Conservation (phyloP, 441 rosid genomes). For the Erodium texanum region DNA sequence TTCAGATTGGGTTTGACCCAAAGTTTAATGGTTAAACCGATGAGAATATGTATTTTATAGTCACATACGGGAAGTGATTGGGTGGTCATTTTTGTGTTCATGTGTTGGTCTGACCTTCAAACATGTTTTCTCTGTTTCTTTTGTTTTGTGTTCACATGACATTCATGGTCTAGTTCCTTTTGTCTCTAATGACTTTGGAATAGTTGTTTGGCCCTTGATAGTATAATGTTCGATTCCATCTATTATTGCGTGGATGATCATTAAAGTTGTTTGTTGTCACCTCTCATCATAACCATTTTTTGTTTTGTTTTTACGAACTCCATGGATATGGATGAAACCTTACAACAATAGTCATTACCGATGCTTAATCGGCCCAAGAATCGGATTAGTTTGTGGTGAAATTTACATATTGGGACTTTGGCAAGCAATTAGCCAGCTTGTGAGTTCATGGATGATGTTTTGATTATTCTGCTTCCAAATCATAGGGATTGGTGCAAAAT, state of each 20-base stretch:
- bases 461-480: not conserved
- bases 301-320: conserved; percentile 36
- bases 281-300: not conserved
- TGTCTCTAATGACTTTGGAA: no score
- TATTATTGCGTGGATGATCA: not conserved
- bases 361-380: conserved; percentile 57
- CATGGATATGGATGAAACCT: conserved; percentile 89
- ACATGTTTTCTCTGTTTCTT: no score
- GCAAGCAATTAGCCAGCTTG: no score
- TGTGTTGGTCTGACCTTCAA: not conserved
- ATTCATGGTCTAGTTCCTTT: not conserved
- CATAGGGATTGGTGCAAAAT: conserved; percentile 34
- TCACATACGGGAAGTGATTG: not conserved
- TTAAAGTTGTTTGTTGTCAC: not conserved
- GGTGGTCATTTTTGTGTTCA: not conserved
- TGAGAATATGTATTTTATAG: not conserved
- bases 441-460: not conserved
- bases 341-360: conserved; percentile 45
- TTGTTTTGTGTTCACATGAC: not conserved
- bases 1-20: no score
- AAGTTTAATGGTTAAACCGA: not conserved
- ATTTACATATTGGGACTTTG: not conserved
- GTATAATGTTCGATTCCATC: no score
- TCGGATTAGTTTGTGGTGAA: conserved; percentile 35
- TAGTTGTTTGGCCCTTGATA: no score